Evolutionary conservation across 129 eudicot genomes (phyloP), one percentile per base, ranked within the genome.

Genomic region (Mikania micrantha): DNA sequence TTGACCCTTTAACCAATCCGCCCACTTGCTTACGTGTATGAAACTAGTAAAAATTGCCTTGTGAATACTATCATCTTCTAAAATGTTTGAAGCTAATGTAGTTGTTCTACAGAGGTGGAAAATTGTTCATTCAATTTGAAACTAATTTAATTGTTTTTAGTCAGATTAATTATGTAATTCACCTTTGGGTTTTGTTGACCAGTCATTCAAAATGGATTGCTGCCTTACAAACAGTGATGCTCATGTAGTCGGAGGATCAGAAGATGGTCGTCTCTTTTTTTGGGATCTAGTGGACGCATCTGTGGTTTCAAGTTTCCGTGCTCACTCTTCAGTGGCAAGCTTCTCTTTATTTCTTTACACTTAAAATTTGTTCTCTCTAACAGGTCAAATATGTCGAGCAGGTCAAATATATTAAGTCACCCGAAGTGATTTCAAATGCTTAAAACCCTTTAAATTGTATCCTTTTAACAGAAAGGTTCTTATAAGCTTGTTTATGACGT

Each of bases 271-370:
- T 71, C 72, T 93, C 39, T 93, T 76, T 64, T 84, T 93, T 82
- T 93, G 99, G 99, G 99, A 93, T 81, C 74, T 93, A 79, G 99
- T 89, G 29, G 96, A 93, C 85, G 99, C 96, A 45, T 82, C 86
- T 1, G 88, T 86, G 9, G 88, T 86, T 32, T 80, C 96, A 66
- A 89, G 86, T 42, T 93, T 93, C 47, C 92, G 90, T 72, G 99
- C 99, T 70, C 99, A 93, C 70, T 72, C 87, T 21, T 88, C 92
- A 49, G 96, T 93, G 90, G 99, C 85, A 87, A 83, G 58, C 63
- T 72, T 69, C 69, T 22, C 47, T 65, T 31, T 19, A 36, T 36
- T 49, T 64, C 47, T 39, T 7, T 45, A 17, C 17, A 5, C 39
- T 41, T 56, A n/a, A 41, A 12, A 11, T 7, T 31, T 58, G 62